These are phyloP conservation scores for Naganishia sp. DNA, from an alignment of 1,284 basidiomycete genomes.

Conservation along the genomic window DNA sequence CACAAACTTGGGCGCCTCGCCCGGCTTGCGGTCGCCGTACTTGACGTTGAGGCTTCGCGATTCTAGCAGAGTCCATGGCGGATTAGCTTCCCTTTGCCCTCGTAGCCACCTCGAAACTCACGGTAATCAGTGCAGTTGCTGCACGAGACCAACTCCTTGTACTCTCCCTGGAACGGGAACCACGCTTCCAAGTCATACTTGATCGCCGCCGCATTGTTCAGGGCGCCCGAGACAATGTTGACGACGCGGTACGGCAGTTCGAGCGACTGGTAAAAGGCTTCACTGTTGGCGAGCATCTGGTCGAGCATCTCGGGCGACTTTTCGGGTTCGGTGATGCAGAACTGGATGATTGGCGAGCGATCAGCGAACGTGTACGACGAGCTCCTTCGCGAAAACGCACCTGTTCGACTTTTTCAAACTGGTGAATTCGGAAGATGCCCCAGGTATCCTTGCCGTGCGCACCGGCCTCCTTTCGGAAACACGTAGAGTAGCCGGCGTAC, in stretches of 20 bases:
- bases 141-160: constrained; percentile 92
- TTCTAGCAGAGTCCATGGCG: constrained; percentile 59
- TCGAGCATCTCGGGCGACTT: constrained; percentile 95
- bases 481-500: constrained; percentile 76
- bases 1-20: constrained; percentile 84
- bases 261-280: constrained; percentile 94
- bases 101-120: constrained; percentile 56
- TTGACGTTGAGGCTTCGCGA: constrained; percentile 84
- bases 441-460: constrained; percentile 97
- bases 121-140: constrained; percentile 95
- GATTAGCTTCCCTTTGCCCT: not conserved
- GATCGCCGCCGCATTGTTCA: constrained; percentile 95
- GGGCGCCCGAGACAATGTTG: constrained; percentile 91
- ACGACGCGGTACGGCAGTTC: constrained; percentile 89
- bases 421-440: constrained; percentile 99
- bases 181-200: constrained; percentile 98
- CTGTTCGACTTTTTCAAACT: constrained; percentile 97
- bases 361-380: not conserved
- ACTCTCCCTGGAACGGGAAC: constrained; percentile 96
- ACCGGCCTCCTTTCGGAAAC: constrained; percentile 98
- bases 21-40: constrained; percentile 83
- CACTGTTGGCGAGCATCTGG: constrained; percentile 81
- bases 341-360: constrained; percentile 57
- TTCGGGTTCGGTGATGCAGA: constrained; percentile 90
- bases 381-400: constrained; percentile 41